phyloP scores from a whole-genome alignment of 257 asterid species.

The Ligustrum vulgare region DNA sequence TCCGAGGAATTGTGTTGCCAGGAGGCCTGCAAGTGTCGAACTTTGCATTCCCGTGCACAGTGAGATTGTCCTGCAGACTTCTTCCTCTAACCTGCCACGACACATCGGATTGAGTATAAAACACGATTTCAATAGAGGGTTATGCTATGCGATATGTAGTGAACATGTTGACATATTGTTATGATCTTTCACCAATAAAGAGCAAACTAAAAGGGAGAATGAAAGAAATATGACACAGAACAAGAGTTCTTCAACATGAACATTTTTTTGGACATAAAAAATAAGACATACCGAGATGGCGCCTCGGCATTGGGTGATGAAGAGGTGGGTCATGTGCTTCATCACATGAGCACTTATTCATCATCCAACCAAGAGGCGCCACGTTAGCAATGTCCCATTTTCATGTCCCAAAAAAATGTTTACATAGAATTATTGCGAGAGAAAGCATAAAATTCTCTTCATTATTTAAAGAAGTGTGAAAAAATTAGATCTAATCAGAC shows the following conservation, averaged over 20 bases:
- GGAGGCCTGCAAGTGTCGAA: constrained; percentile 93
- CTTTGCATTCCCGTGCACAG: constrained; percentile 98
- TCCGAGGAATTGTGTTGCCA: constrained; percentile 85
- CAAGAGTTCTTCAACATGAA: too few species aligned
- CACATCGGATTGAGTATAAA: not conserved
- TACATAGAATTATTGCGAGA: not conserved
- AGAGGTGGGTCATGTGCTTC: too few species aligned
- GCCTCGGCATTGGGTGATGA: too few species aligned
- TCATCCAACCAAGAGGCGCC: too few species aligned
- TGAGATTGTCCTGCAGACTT: constrained; percentile 78
- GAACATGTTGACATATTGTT: too few species aligned
- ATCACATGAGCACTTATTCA: too few species aligned
- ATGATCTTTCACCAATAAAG: not conserved
- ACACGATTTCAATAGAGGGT: not conserved
- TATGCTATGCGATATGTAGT: not conserved
- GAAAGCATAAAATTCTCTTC: not conserved
- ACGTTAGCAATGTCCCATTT: too few species aligned
- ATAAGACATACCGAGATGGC: too few species aligned
- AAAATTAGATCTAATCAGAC: not conserved
- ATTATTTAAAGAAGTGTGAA: too few species aligned
- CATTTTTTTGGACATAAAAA: too few species aligned
- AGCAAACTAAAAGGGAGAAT: not conserved
- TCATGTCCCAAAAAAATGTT: too few species aligned
- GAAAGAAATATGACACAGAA: not conserved
- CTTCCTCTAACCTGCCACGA: constrained; percentile 74